Conservation (phyloP, 2,329 filamentous ascomycete genomes). For the Dactylonectria macrodidyma region DNA sequence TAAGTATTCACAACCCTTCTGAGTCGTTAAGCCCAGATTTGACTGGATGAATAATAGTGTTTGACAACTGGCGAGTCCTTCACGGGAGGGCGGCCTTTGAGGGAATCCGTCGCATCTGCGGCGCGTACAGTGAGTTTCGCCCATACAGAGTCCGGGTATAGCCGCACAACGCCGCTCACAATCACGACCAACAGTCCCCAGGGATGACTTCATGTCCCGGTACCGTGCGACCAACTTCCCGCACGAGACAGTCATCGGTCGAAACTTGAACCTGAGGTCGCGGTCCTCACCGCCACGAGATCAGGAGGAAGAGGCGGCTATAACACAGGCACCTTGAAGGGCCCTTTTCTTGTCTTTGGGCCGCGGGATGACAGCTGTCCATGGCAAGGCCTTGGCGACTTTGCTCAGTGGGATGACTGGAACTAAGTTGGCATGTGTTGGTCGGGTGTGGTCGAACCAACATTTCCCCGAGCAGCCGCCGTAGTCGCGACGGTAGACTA, state of each 20-base stretch:
- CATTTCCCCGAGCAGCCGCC: slow-evolving; percentile 20
- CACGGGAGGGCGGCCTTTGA: slow-evolving; percentile 89
- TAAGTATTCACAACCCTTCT: slow-evolving; percentile 59
- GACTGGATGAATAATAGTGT: slow-evolving; percentile 69
- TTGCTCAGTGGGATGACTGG: slow-evolving; percentile 8
- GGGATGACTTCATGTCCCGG: slow-evolving; percentile 85
- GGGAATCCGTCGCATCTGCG: slow-evolving; percentile 89
- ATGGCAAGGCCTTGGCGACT: background rate
- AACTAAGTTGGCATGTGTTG: background rate
- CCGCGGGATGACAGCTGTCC: background rate
- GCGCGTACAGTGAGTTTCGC: slow-evolving; percentile 82
- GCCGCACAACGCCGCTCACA: slow-evolving; percentile 19
- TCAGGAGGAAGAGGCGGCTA: slow-evolving; percentile 13
- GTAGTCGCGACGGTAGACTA: slow-evolving; percentile 24
- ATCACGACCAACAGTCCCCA: slow-evolving; percentile 70
- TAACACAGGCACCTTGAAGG: slow-evolving; percentile 25
- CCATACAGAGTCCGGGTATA: background rate
- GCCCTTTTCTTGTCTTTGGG: background rate
- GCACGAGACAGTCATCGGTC: slow-evolving; percentile 59
- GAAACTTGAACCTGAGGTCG: slow-evolving; percentile 51
- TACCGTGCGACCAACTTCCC: slow-evolving; percentile 80
- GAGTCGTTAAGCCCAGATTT: slow-evolving; percentile 25
- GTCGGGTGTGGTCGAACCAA: background rate
- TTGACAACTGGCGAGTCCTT: slow-evolving; percentile 96
- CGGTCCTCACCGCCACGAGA: slow-evolving; percentile 13